Evolutionary conservation across 2,329 filamentous ascomycete genomes (phyloP).

Genomic region (Raffaelea albimanens): DNA sequence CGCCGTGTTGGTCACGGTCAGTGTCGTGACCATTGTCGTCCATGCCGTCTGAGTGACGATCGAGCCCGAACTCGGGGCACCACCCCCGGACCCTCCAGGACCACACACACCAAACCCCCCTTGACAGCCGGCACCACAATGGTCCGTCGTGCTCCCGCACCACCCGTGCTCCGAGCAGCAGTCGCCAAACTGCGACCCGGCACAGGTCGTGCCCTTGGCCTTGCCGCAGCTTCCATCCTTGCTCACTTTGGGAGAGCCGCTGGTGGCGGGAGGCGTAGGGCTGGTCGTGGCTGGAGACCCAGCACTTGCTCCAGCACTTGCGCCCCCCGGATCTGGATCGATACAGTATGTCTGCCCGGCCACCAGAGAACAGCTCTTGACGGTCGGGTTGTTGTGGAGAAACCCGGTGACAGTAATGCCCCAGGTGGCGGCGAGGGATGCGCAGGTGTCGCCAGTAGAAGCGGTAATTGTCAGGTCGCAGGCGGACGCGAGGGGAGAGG

Average conservation of each 20-base stretch:
- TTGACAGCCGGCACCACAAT: slow-evolving; percentile 22
- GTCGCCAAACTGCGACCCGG: slow-evolving; percentile 14
- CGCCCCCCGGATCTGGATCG: background rate
- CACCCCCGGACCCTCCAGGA: background rate
- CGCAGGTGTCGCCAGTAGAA: slow-evolving; percentile 7
- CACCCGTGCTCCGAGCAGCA: slow-evolving; percentile 23
- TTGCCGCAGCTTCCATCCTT: slow-evolving; percentile 10
- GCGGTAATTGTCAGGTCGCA: slow-evolving; percentile 8
- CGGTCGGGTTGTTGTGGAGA: slow-evolving; percentile 7
- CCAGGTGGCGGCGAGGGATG: slow-evolving; percentile 5
- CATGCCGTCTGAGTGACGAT: background rate
- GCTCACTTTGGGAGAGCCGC: background rate
- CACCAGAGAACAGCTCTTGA: slow-evolving; percentile 5
- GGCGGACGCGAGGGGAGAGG: background rate
- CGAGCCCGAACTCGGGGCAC: background rate
- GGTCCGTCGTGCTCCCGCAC: slow-evolving; percentile 19
- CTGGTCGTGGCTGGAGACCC: background rate
- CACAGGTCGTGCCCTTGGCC: slow-evolving; percentile 16
- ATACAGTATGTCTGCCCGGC: slow-evolving; percentile 6
- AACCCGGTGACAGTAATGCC: slow-evolving; percentile 7
- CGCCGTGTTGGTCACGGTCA: background rate
- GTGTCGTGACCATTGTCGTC: background rate
- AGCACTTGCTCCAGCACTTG: background rate
- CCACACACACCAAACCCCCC: slow-evolving; percentile 14
- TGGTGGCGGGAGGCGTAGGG: background rate